These are phyloP conservation scores for Triticum timopheevii DNA, from an alignment of 176 grass and related monocot species.

Conservation along the genomic window DNA sequence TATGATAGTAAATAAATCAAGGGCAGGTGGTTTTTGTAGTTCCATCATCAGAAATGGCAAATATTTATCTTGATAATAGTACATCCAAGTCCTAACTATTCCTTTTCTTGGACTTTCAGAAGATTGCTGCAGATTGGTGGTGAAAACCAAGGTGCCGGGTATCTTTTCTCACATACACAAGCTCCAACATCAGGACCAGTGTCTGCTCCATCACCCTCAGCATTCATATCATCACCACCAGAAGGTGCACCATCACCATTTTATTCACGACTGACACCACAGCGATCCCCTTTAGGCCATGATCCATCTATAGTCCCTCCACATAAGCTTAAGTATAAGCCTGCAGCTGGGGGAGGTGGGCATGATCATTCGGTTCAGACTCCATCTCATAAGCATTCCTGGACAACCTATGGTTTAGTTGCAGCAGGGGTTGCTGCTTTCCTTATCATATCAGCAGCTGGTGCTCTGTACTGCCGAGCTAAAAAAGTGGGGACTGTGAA, in stretches of 20 bases:
- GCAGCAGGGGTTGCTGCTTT: slow-evolving; percentile 37
- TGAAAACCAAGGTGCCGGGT: slow-evolving; percentile 26
- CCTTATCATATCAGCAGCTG: slow-evolving; percentile 44
- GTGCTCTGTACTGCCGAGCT: slow-evolving; percentile 47
- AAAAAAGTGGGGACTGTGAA: slow-evolving; percentile 66
- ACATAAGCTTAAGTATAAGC: slow-evolving; percentile 23
- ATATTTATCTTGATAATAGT: background rate
- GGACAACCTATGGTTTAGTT: slow-evolving; percentile 35
- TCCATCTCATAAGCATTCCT: slow-evolving; percentile 21
- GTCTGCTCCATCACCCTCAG: slow-evolving; percentile 39
- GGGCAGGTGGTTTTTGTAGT: background rate
- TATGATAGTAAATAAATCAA: background rate
- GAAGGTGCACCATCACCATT: slow-evolving; percentile 18
- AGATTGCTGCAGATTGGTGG: slow-evolving; percentile 42
- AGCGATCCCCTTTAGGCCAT: slow-evolving; percentile 23
- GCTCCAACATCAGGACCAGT: slow-evolving; percentile 32
- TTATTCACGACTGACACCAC: slow-evolving; percentile 20
- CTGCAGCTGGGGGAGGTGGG: slow-evolving; percentile 22
- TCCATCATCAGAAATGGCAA: background rate
- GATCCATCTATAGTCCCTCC: slow-evolving; percentile 20
- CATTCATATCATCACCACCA: slow-evolving; percentile 15
- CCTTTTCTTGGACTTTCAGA: slow-evolving; percentile 29
- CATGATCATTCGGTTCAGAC: slow-evolving; percentile 11
- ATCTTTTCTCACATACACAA: slow-evolving; percentile 1
- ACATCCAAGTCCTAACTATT: slow-evolving; percentile 11